Conservation (phyloP, 306 rosid genomes). For the Acacia acuminata region DNA sequence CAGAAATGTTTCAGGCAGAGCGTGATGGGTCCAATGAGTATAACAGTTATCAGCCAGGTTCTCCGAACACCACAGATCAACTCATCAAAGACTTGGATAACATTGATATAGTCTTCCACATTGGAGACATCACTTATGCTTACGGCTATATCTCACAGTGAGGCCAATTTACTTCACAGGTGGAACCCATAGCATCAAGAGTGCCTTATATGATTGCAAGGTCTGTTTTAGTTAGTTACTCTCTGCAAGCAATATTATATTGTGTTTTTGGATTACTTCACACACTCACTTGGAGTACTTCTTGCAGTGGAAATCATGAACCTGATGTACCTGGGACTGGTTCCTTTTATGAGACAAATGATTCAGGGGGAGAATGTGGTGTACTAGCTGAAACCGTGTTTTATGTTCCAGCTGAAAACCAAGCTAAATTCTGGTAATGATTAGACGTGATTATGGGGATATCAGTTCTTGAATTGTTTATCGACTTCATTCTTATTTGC, state of each 20-base stretch:
- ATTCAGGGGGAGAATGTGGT: slow-evolving; percentile 97
- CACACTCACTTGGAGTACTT: not conserved
- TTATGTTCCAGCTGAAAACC: slow-evolving; percentile 77
- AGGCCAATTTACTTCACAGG: slow-evolving; percentile 90
- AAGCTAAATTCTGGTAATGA: slow-evolving; percentile 79
- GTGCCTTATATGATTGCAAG: slow-evolving; percentile 90
- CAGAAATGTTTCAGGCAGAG: slow-evolving; percentile 58
- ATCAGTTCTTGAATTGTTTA: not conserved
- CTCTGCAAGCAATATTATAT: not conserved
- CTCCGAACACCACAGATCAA: slow-evolving; percentile 73
- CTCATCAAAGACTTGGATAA: slow-evolving; percentile 64
- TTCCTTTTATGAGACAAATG: slow-evolving; percentile 59
- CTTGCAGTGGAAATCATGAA: slow-evolving; percentile 79
- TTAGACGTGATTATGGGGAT: not conserved
- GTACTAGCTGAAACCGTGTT: slow-evolving; percentile 79
- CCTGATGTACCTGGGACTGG: slow-evolving; percentile 53
- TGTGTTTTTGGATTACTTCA: not conserved
- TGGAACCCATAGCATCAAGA: slow-evolving; percentile 70
- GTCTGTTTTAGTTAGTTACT: slow-evolving; percentile 32
- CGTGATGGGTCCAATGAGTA: slow-evolving; percentile 91
- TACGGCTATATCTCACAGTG: slow-evolving; percentile 89
- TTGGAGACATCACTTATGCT: slow-evolving; percentile 78
- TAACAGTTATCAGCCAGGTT: slow-evolving; percentile 74
- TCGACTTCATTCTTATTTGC: too few relatives aligned
- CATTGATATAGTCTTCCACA: slow-evolving; percentile 75